A percentile compares a stretch with the other conserved stretches of the same genome.
Evolutionary conservation across 2,329 filamentous ascomycete genomes (phyloP).

Genomic region (Lasiodiplodia theobromae): DNA sequence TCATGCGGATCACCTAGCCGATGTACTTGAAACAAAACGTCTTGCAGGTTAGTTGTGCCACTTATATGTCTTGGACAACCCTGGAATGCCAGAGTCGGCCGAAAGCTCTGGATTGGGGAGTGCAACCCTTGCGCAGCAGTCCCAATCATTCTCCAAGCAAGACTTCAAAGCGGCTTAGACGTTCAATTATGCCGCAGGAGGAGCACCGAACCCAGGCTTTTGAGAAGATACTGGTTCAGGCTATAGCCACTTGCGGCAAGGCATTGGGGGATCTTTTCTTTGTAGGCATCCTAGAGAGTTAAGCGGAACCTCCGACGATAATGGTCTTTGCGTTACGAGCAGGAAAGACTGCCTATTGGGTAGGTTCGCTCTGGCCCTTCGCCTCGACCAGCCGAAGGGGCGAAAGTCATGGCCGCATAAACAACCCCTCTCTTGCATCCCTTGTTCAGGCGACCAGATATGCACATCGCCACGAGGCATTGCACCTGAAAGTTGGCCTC

Average conservation of each 20-base stretch:
- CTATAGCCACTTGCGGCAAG: neutral
- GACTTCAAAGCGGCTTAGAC: neutral
- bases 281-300: neutral
- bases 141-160: neutral
- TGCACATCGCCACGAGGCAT: neutral
- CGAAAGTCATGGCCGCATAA: conserved; percentile 23
- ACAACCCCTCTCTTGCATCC: conserved; percentile 3
- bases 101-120: neutral
- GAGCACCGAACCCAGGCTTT: conserved; percentile 2
- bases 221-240: neutral
- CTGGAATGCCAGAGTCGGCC: neutral
- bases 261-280: neutral
- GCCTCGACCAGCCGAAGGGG: neutral
- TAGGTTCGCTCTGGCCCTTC: neutral
- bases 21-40: conserved; percentile 22
- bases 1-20: conserved; percentile 6
- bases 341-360: conserved; percentile 15
- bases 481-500: neutral
- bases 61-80: neutral
- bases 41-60: conserved; percentile 3
- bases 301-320: conserved; percentile 13
- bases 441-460: conserved; percentile 13
- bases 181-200: neutral
- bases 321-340: conserved; percentile 22
- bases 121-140: neutral